Conservation (phyloP, 805 yeast genomes). For the Candida hungchunana region DNA sequence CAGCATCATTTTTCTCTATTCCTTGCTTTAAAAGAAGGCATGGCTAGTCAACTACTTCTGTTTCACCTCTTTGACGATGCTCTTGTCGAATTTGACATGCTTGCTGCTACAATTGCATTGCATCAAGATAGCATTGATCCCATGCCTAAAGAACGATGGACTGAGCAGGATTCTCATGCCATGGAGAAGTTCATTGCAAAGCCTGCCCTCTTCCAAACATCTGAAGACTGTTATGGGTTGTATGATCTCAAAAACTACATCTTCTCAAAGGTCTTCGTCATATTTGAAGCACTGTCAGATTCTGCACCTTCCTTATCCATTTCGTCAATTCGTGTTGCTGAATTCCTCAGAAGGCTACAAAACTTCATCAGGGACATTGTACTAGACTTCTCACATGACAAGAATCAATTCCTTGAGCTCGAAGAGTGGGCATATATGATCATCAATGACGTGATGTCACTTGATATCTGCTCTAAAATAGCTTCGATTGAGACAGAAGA, state of each 20-base stretch:
- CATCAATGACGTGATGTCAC: conserved; percentile 38
- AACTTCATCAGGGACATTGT: conserved; percentile 38
- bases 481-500: conserved; percentile 20
- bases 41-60: conserved; percentile 49
- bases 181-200: conserved; percentile 7
- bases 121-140: neutral
- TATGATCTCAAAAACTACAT: conserved; percentile 25
- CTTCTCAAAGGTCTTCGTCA: conserved; percentile 34
- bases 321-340: conserved; percentile 37
- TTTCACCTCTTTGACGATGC: conserved; percentile 62
- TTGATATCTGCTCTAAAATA: conserved; percentile 17
- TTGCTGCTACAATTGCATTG: conserved; percentile 32
- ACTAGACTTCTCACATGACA: conserved; percentile 13
- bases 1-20: conserved; percentile 1
- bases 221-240: conserved; percentile 2
- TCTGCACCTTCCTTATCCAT: conserved; percentile 37
- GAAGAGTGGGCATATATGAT: conserved; percentile 39
- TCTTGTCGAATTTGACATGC: conserved; percentile 43
- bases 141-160: conserved; percentile 7
- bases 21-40: conserved; percentile 37
- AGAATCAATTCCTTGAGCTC: conserved; percentile 14
- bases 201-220: conserved; percentile 1
- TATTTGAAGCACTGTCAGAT: conserved; percentile 36
- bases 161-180: conserved; percentile 4
- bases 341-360: conserved; percentile 30